Evolutionary conservation across 2,329 filamentous ascomycete genomes (phyloP), one percentile per base, ranked within the genome.

Genomic region (Penicillium sp.): DNA sequence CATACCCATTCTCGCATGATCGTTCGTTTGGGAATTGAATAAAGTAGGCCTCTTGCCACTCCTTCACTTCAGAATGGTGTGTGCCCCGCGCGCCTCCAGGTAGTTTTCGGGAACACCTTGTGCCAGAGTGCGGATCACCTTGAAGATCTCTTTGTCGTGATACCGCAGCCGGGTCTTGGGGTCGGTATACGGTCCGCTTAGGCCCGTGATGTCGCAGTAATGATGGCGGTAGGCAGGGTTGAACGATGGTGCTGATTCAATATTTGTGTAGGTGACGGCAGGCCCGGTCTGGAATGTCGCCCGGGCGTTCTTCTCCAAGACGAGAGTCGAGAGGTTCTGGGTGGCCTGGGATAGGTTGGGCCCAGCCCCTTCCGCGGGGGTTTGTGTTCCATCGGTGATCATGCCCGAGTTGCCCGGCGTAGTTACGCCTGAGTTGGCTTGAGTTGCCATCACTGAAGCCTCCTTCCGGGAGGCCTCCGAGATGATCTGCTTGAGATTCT

Each of bases 401-500:
- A 57, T 65, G 5, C 65, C 67, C 6, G 70, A 66, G 49, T 66
- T 60, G 60, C 72, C 59, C 61, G 89, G 88, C 1, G 92, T 95
- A 7, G 84, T 90, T 51, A 85, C 82, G 63, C 92, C 92, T 69
- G 89, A 92, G 72, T 90, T 89, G 69, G 89, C 88, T 71, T 90
- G 88, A 0, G 90, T 96, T 16, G 89, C 90, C 69, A 92, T 81
- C 35, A 90, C 82, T 4, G 92, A 96, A n/a, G 91, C 90, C 79
- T 97, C 93, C 70, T 89, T 90, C 65, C 91, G 88, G 22, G 89
- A 85, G 13, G 89, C 90, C 69, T 99, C 94, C 57, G 91, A 89
- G 59, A 99, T 82, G 60, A 99, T 94, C 67, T 96, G 90, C 76
- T 97, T 97, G 76, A 97, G 88, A 75, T 96, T 97, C 81, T 99